These are phyloP conservation scores for Amanita molliuscula DNA, from an alignment of 768 basidiomycete species.

Conservation along the genomic window DNA sequence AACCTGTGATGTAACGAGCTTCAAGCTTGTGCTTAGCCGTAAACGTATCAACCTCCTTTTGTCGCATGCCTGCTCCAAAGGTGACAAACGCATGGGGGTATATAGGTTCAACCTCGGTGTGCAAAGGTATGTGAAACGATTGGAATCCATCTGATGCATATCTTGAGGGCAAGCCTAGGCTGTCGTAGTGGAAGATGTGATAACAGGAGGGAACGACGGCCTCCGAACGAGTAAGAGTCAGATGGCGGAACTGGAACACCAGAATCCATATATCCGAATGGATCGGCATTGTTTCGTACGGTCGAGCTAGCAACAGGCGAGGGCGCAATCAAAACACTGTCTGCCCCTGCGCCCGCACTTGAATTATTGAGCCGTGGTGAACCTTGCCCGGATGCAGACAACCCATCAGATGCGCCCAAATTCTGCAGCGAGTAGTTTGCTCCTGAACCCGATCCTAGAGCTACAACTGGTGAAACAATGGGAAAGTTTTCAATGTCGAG, in stretches of 20 bases:
- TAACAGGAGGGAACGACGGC: slow-evolving; percentile 11
- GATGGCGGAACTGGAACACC: background rate
- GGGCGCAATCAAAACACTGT: slow-evolving; percentile 3
- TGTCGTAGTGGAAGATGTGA: slow-evolving; percentile 19
- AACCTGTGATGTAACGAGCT: slow-evolving; percentile 40
- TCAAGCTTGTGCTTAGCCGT: slow-evolving; percentile 61
- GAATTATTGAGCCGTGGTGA: background rate
- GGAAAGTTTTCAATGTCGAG: slow-evolving; percentile 4
- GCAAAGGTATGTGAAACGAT: slow-evolving; percentile 14
- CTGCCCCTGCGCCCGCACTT: background rate
- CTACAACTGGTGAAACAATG: slow-evolving; percentile 22
- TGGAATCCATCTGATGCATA: background rate
- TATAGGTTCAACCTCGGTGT: slow-evolving; percentile 45
- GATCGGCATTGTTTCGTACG: background rate
- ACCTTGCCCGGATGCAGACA: background rate
- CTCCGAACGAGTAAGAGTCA: background rate
- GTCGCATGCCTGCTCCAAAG: slow-evolving; percentile 77
- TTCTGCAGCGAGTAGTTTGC: slow-evolving; percentile 4
- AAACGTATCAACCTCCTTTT: slow-evolving; percentile 76
- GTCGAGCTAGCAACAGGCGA: background rate
- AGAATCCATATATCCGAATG: slow-evolving; percentile 5
- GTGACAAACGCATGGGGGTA: slow-evolving; percentile 73
- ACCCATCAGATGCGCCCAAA: background rate
- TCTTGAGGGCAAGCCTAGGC: slow-evolving; percentile 10
- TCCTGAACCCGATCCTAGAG: slow-evolving; percentile 21